Conservation (phyloP, 176 grass and related monocot species). For the Triticum urartu region DNA sequence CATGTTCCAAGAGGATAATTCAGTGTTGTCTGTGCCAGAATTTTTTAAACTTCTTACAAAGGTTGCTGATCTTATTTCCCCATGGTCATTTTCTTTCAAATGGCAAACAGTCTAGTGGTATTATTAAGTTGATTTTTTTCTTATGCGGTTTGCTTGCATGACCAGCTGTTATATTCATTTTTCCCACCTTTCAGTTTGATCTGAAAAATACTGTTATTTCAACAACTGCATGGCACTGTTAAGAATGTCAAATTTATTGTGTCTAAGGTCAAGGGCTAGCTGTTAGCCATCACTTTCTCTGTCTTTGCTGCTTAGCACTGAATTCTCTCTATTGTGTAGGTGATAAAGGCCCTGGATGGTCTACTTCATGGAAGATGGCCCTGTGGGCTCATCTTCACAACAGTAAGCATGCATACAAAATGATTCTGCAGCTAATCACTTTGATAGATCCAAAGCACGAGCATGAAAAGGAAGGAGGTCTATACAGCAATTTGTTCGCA, state of each 20-base stretch:
- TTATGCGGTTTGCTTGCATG: background rate
- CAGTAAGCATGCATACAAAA: conserved; percentile 80
- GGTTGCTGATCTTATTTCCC: background rate
- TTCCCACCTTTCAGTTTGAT: background rate
- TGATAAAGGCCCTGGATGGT: conserved; percentile 88
- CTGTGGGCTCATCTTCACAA: conserved; percentile 82
- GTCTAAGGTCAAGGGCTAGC: background rate
- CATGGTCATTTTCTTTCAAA: background rate
- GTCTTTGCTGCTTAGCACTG: background rate
- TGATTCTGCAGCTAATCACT: conserved; percentile 77
- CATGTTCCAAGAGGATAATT: background rate
- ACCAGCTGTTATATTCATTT: background rate
- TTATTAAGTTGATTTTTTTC: background rate
- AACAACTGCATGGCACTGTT: background rate
- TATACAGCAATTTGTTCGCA: conserved; percentile 97
- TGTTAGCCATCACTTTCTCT: background rate
- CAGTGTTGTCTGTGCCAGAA: background rate
- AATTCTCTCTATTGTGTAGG: conserved; percentile 43
- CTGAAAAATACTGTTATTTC: background rate
- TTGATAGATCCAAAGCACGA: conserved; percentile 81
- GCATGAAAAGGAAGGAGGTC: conserved; percentile 66
- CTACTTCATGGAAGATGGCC: conserved; percentile 96
- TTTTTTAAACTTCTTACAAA: background rate
- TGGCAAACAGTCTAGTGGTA: background rate
- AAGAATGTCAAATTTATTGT: conserved; percentile 4